Evolutionary conservation across 257 asterid species (phyloP), one percentile per base, ranked within the genome.

Genomic region (Marsdenia floribunda): DNA sequence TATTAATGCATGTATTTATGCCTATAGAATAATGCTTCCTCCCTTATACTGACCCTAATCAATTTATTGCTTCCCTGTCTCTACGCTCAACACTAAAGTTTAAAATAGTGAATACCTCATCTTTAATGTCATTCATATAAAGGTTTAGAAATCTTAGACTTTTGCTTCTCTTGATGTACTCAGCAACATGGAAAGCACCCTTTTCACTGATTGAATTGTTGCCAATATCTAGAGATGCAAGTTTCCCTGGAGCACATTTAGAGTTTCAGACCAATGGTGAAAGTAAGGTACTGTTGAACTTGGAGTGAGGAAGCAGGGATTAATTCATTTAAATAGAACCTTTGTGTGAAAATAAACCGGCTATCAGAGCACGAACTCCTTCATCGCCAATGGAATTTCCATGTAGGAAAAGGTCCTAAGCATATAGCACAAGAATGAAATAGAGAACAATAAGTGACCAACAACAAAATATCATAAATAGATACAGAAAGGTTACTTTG

Each of bases 341-440:
- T 92, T 82, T 92, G 58, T 82, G 89, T 76, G 87, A 82, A 79
- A 90, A 86, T 85, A 94, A 79, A 66, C 99, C 97, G 75, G 90
- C 72, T 82, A 92, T 86, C 80, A 94, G 83, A 71, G 98, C 93
- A 71, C 87, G 84, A 49, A 85, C 92, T 44, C 99, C 99, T 88
- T 90, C 99, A 90, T 94, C 96, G 1, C 99, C 99, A 68, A 94
- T 83, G 70, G 93, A 80, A 88, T 94, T 94, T 66, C 98, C 99
- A 82, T 93, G 93, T 86, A 94, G 79, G 86, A 82, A 83, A 70
- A 94, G 95, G 86, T 92, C 97, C 99, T 94, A 75, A 65, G 75
- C 80, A 86, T 60, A 59, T 40, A 57, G 44, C 63, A 26, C 24
- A 42, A 16, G 53, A 55, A 49, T 38, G 19, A 42, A 8, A 38